These are phyloP conservation scores for Ephemerocybe angulata DNA, from an alignment of 768 basidiomycete genomes.

Conservation along the genomic window DNA sequence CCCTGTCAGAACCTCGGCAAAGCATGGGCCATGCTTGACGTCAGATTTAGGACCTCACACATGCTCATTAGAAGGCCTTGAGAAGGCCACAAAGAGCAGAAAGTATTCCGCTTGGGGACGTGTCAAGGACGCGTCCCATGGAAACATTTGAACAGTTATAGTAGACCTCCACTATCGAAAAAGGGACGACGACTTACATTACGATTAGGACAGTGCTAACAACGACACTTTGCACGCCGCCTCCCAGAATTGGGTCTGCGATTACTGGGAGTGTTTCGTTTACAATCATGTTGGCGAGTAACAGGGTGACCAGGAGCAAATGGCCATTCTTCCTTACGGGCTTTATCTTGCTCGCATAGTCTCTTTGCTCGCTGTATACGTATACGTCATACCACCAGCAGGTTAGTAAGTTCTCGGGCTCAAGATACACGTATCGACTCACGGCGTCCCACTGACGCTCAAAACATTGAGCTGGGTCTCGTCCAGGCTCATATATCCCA, in stretches of 20 bases:
- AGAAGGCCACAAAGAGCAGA: no score
- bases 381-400: no score
- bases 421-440: not conserved
- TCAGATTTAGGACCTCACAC: no score
- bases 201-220: conserved; percentile 84
- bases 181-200: conserved; percentile 55
- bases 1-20: no score
- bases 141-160: conserved; percentile 2
- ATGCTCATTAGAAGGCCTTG: no score
- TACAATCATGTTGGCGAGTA: conserved; percentile 88
- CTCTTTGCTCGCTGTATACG: conserved; percentile 60
- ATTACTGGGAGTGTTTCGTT: conserved; percentile 88
- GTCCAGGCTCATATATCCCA: conserved; percentile 92
- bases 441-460: conserved; percentile 78
- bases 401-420: conserved; percentile 2
- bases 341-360: conserved; percentile 79
- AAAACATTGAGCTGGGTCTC: conserved; percentile 89
- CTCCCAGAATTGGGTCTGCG: conserved; percentile 73
- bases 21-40: no score
- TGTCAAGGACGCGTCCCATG: not conserved
- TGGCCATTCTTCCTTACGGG: conserved; percentile 85
- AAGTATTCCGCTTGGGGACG: no score
- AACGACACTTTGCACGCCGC: conserved; percentile 72
- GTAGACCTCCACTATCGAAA: not conserved
- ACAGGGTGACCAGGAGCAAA: conserved; percentile 74